Conservation (phyloP, 2,329 filamentous ascomycete species). For the Botrytis sinoallii region DNA sequence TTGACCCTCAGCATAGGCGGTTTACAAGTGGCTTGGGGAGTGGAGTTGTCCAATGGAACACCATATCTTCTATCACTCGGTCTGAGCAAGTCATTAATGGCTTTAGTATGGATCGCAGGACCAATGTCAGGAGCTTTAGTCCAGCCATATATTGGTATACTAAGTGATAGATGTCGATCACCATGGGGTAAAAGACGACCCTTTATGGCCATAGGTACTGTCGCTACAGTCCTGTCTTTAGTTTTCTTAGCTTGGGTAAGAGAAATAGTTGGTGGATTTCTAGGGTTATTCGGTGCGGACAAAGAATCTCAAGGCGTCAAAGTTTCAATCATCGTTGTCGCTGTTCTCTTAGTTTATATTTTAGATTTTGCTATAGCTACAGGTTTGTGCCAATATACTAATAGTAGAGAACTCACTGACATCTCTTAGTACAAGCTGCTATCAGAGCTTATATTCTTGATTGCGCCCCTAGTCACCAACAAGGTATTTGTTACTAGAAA, state of each 20-base stretch:
- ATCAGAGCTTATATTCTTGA: conserved; percentile 93
- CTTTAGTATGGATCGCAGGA: conserved; percentile 80
- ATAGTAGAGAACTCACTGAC: conserved; percentile 20
- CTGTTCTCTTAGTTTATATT: conserved; percentile 83
- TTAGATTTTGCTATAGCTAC: conserved; percentile 96
- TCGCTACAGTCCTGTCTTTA: conserved; percentile 64
- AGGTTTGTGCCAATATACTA: conserved; percentile 47
- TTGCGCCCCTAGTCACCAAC: conserved; percentile 86
- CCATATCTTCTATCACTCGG: conserved; percentile 78
- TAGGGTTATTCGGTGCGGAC: conserved; percentile 69
- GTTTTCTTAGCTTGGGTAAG: conserved; percentile 71
- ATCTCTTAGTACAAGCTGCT: conserved; percentile 70
- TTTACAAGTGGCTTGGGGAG: conserved; percentile 92
- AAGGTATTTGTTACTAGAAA: conserved; percentile 46
- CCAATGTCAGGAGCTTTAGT: conserved; percentile 75
- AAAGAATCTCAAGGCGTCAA: conserved; percentile 62
- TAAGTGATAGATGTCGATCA: conserved; percentile 73
- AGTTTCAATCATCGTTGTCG: conserved; percentile 67
- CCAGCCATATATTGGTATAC: conserved; percentile 78
- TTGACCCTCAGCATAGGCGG: conserved; percentile 85
- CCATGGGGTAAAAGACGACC: conserved; percentile 77
- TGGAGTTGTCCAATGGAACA: conserved; percentile 90
- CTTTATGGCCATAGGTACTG: conserved; percentile 71
- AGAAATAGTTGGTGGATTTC: conserved; percentile 66
- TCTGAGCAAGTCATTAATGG: conserved; percentile 78